Evolutionary conservation across 306 rosid species (phyloP).

Genomic region (Dalbergia cultrata): DNA sequence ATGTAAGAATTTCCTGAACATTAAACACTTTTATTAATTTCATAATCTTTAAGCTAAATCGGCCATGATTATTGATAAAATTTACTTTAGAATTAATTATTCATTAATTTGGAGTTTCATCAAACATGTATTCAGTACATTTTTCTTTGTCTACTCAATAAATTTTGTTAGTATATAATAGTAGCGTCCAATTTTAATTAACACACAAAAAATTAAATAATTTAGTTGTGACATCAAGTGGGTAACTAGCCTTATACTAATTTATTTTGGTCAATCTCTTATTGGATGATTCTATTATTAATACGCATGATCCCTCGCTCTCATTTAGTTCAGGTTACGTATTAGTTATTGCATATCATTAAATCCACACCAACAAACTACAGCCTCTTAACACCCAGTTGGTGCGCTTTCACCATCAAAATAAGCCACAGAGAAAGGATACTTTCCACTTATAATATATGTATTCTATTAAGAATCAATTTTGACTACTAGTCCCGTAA

Average conservation of each 20-base stretch:
- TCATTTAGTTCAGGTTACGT: slow-evolving; percentile 28
- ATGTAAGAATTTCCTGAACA: too few species aligned
- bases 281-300: slow-evolving; percentile 10
- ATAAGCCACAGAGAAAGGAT: slow-evolving; percentile 18
- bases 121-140: not conserved
- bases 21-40: not conserved
- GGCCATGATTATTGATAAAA: too few species aligned
- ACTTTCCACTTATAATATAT: slow-evolving; percentile 38
- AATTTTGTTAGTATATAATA: not conserved
- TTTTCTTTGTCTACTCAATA: not conserved
- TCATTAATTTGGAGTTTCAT: not conserved
- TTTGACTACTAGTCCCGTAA: slow-evolving; percentile 28
- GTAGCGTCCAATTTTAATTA: not conserved
- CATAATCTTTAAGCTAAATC: not conserved
- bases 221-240: too few species aligned
- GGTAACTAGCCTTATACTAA: not conserved
- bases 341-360: slow-evolving; percentile 41
- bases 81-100: too few species aligned
- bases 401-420: slow-evolving; percentile 51
- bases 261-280: slow-evolving; percentile 15
- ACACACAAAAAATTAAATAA: not conserved
- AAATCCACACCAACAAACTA: slow-evolving; percentile 42
- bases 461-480: not conserved
- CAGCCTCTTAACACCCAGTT: slow-evolving; percentile 43
- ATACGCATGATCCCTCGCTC: slow-evolving; percentile 10